Base-by-base conservation (phyloP, 306 rosid genomes). In the Quercus berberidifolia region DNA sequence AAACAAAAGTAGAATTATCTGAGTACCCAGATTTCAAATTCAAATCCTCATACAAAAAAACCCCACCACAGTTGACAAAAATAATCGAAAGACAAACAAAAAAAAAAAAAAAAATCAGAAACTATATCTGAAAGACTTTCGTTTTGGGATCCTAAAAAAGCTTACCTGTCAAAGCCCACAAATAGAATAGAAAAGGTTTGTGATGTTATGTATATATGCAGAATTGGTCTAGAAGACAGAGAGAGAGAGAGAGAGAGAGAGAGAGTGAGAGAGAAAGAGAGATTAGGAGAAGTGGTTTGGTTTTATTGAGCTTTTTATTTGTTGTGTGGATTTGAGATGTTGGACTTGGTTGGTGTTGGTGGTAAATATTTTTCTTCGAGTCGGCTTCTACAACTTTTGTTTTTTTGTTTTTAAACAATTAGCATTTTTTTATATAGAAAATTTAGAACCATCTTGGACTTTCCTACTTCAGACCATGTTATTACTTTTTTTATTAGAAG, bases 141-240 rank as follows among this genome's bases (percentile, higher is more conserved):
- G 14, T 35, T 46, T 28, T 18, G 19, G 54, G 80, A 75, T 78
- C 80, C 52, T 52, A 23, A 62, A 25, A 20, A 13, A 59, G 71
- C 56, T 71, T 64, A 82, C 85, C 82, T 4, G 79, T 55, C 46
- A 78, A 60, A 67, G 72, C 71, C 75, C 79, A 23, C 35, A 30
- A 72, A 35, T 62, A 74, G 72, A 75, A 83, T 74, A 71, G 38
- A 52, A 73, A 58, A 3, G 64, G 28, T 72, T 26, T 26, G 7
- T 3, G 5, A 65, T 49, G 63, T 41, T 41, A n/a, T 67, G 65
- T 3, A 31, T 14, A 15, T 63, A 28, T 19, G 25, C 55, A 18
- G 15, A 18, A 46, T 20, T 20, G 64, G 46, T 31, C 41, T 1
- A 19, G 28, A 49, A 15, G 21, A 25, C 33, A 55, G 51, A 33